Evolutionary conservation across 495 filamentous ascomycete species (phyloP).

Genomic region (Talaromyces thailandensis): DNA sequence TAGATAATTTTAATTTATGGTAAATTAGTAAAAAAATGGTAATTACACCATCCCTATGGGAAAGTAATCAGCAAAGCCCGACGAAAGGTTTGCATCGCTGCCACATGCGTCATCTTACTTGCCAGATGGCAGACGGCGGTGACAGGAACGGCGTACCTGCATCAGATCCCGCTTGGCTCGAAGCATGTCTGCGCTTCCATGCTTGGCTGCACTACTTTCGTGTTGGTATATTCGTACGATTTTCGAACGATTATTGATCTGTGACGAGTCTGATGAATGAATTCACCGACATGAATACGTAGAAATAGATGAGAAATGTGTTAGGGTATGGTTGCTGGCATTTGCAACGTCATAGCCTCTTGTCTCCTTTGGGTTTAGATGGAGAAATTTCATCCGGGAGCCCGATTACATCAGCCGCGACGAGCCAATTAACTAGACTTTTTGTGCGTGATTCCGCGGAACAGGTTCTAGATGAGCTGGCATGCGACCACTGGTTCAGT

Average conservation of each 20-base stretch:
- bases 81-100: neutral
- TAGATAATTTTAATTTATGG: too few relatives aligned
- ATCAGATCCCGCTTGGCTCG: neutral
- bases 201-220: neutral
- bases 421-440: neutral
- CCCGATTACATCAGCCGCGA: neutral
- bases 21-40: too few relatives aligned
- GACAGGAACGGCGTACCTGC: slow-evolving; percentile 1
- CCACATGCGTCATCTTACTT: neutral
- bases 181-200: neutral
- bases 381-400: neutral
- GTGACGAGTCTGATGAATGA: neutral
- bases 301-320: too few relatives aligned
- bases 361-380: neutral
- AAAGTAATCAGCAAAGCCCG: neutral
- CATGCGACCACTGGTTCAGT: neutral
- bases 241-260: neutral
- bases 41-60: too few relatives aligned
- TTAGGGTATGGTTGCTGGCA: too few relatives aligned
- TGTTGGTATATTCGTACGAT: neutral
- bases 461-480: too few relatives aligned
- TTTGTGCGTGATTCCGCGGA: neutral
- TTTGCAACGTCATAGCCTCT: neutral
- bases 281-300: neutral
- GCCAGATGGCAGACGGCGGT: neutral